phyloP scores from a whole-genome alignment of 2,329 filamentous ascomycete species.

The Penicillium occitanis region DNA sequence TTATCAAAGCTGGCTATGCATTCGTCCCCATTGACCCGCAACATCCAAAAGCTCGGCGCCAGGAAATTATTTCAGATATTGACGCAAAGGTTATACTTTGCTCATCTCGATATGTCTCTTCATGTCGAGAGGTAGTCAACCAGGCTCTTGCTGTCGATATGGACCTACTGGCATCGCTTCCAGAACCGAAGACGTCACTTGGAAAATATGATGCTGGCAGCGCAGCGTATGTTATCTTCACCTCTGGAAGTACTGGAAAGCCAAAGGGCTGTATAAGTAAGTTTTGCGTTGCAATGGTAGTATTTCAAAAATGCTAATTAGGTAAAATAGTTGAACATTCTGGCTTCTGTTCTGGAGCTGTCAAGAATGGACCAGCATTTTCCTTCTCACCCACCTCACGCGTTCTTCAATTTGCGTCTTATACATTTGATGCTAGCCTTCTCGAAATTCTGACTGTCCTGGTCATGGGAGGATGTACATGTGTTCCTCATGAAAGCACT shows the following conservation, averaged over 20 bases:
- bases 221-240: constrained; percentile 62
- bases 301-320: constrained; percentile 28
- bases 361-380: constrained; percentile 46
- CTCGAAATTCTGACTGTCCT: constrained; percentile 57
- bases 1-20: constrained; percentile 25
- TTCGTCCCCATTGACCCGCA: constrained; percentile 22
- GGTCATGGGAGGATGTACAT: constrained; percentile 58
- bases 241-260: constrained; percentile 54
- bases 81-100: constrained; percentile 16
- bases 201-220: background rate
- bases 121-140: constrained; percentile 12
- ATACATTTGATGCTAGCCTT: constrained; percentile 55
- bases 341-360: constrained; percentile 52
- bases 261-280: constrained; percentile 60
- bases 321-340: constrained; percentile 51
- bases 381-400: constrained; percentile 50
- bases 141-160: constrained; percentile 17
- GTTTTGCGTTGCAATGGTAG: constrained; percentile 51
- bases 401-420: constrained; percentile 60
- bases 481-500: constrained; percentile 55
- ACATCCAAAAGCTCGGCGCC: constrained; percentile 14
- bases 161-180: constrained; percentile 1
- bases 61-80: constrained; percentile 16
- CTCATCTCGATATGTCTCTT: constrained; percentile 12
- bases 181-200: background rate